Percentiles rank a stretch among this genome's conserved stretches.
These are phyloP conservation scores for Kodamaea restingae DNA, from an alignment of 805 yeast genomes.

Conservation along the genomic window DNA sequence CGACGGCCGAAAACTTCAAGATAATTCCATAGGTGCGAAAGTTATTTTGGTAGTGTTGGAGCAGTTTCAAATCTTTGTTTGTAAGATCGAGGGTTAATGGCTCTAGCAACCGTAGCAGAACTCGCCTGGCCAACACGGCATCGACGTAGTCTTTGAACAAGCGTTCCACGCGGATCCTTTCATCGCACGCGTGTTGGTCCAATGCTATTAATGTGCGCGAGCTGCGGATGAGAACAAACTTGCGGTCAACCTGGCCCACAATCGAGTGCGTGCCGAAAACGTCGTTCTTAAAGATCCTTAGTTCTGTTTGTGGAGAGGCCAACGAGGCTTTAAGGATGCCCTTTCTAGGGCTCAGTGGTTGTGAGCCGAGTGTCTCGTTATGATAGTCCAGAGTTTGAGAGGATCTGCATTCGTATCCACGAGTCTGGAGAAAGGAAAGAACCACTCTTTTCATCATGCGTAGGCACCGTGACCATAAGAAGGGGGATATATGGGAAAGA, in stretches of 20 bases:
- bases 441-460: conserved; percentile 30
- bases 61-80: conserved; percentile 24
- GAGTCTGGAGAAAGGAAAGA: conserved; percentile 9
- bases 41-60: conserved; percentile 12
- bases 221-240: conserved; percentile 50
- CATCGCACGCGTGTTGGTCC: conserved; percentile 89
- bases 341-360: too few species aligned
- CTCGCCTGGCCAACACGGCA: conserved; percentile 17
- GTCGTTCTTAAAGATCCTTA: background rate
- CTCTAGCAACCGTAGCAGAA: conserved; percentile 8
- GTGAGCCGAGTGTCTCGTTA: too few species aligned
- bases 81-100: conserved; percentile 17
- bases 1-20: background rate
- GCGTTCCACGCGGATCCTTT: conserved; percentile 59
- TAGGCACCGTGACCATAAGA: conserved; percentile 12
- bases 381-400: too few species aligned
- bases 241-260: conserved; percentile 57
- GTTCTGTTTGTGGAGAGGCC: background rate
- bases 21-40: conserved; percentile 18
- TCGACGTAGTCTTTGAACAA: conserved; percentile 36
- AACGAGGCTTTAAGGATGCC: too few species aligned
- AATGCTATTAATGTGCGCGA: conserved; percentile 36
- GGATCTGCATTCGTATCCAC: conserved; percentile 3
- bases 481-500: too few species aligned
- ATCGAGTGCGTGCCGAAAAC: conserved; percentile 19